These are phyloP conservation scores for Ceriops zippeliana DNA, from an alignment of 345 rosid species.

Conservation along the genomic window DNA sequence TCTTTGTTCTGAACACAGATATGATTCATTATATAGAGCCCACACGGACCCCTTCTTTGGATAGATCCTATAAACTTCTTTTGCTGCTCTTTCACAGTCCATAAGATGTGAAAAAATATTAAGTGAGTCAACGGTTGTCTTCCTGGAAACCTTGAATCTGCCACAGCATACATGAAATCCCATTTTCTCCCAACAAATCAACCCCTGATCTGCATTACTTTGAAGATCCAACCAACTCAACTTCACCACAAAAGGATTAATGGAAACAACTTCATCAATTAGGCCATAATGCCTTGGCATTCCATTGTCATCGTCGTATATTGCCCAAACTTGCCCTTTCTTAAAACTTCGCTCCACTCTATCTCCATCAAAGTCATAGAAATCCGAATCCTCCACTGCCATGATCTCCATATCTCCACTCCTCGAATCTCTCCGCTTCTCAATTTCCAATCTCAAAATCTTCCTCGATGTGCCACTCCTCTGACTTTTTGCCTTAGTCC, in stretches of 20 bases:
- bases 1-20: slow-evolving; percentile 30
- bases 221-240: slow-evolving; percentile 66
- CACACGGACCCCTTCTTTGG: slow-evolving; percentile 86
- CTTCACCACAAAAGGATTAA: slow-evolving; percentile 67
- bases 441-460: slow-evolving; percentile 13
- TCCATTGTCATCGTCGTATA: slow-evolving; percentile 53
- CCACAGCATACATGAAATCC: slow-evolving; percentile 59
- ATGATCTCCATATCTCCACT: slow-evolving; percentile 26
- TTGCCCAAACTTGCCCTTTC: slow-evolving; percentile 88
- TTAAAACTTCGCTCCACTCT: slow-evolving; percentile 57
- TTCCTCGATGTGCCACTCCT: slow-evolving; percentile 20
- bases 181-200: slow-evolving; percentile 41
- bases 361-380: slow-evolving; percentile 62
- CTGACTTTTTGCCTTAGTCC: slow-evolving; percentile 19
- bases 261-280: slow-evolving; percentile 64
- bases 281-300: slow-evolving; percentile 78
- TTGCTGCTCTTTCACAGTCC: slow-evolving; percentile 75
- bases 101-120: slow-evolving; percentile 65
- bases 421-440: slow-evolving; percentile 16
- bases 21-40: slow-evolving; percentile 56
- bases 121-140: slow-evolving; percentile 39
- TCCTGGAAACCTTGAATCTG: slow-evolving; percentile 51
- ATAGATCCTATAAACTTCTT: slow-evolving; percentile 67
- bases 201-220: slow-evolving; percentile 40
- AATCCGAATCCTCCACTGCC: slow-evolving; percentile 47